Evolutionary conservation across 805 yeast genomes (phyloP), one percentile per base, ranked within the genome.

Genomic region (Metschnikowia hibisci): DNA sequence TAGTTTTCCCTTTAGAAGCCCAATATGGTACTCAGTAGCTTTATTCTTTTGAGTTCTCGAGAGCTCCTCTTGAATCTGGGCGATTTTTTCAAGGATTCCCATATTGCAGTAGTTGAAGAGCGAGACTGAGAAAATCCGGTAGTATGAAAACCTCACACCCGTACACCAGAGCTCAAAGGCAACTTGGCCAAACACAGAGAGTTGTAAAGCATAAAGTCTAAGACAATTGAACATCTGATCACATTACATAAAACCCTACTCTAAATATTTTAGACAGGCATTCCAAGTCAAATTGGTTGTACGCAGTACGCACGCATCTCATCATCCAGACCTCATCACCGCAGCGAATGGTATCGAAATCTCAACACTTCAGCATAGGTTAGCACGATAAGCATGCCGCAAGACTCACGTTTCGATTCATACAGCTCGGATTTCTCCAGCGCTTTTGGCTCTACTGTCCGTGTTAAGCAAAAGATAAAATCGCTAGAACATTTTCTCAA

Each of bases 11-110:
- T 91, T 90, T 42, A 93, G 72, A 18, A 91, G 77, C 51, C 99
- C 98, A 58, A 91, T 76, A 63, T 91, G 99, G 64, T 93, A 90
- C 71, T 91, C 98, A 1, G 99, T 91, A 50, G 99, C 98, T 67
- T 91, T 91, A 61, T 91, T 91, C 72, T 93, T 91, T 62, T 91
- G 99, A 26, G 99, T 91, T 48, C 96, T 77, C 27, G 96, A 80
- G 74, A 91, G 81, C 64, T 91, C 99, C 67, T 82, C 88, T 67
- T 90, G 95, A 66, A 91, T 89, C 67, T 82, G 87, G 46, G 81
- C 81, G 55, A 89, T 89, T 60, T 87, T 89, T 50, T 88, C 96
- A 27, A 58, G 53, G 16, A 52, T 48, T 15, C 57, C 57, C 57
- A 54, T 54, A 23, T 26, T 35, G 32, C 27, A 35, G 34, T 34